Base-by-base conservation (phyloP, 2,329 filamentous ascomycete species). In the Fusarium sterilihyphosum region DNA sequence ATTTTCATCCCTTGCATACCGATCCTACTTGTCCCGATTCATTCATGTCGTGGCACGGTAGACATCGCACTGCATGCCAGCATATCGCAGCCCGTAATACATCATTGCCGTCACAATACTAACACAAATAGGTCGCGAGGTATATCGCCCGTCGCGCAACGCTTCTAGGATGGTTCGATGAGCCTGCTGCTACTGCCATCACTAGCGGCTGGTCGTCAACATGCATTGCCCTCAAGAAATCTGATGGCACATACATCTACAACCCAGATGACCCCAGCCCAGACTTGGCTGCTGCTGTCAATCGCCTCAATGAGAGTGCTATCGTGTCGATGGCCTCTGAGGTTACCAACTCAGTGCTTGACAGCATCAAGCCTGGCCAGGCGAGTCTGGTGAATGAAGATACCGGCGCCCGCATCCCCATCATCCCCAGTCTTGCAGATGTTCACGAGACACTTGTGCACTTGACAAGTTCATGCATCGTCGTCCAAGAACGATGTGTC, bases 141-240 rank as follows among this genome's bases (percentile, higher is more conserved):
- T 79, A 79, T 53, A 71, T 79, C 4, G 70, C 77, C 8, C 77
- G 77, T 14, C 75, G 78, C 13, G 77, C 78, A 18, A 79, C 76
- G 1, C 61, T 79, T 6, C 68, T 79, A 4, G 78, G 78, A 3
- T 79, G 75, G 75, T 79, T 79, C 5, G 78, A 79, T 49, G 78
- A 79, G 13, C 74, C 75, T 29, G 67, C 69, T 17, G 54, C 68
- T 4, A 44, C 68, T 12, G 57, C 74, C 29, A 72, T 79, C 41
- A 74, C 53, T 26, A 78, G 65, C n/a, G 78, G 78, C 40, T 78
- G 72, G 73, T 77, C 76, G 6, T 67, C 71, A 8, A 79, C 78
- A 20, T 74, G 78, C 22, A 70, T 79, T 43, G 78, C 78, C 0
- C 65, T 79, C 18, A 79, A 78, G 57, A 73, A 57, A n/a, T 37